Base-by-base conservation (phyloP, 306 rosid genomes). In the Mimosa bimucronata region DNA sequence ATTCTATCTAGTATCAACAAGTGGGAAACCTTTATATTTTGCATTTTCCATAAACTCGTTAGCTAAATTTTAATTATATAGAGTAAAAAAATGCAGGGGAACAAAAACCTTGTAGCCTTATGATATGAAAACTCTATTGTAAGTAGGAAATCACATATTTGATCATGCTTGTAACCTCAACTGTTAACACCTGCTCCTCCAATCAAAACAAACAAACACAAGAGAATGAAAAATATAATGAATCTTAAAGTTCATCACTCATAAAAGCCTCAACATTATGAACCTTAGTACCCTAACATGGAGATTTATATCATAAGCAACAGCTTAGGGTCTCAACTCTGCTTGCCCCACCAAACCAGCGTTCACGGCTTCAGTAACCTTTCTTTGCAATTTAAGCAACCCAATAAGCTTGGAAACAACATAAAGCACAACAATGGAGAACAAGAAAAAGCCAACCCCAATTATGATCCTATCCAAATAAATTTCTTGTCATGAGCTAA, bases 321-420 rank as follows among this genome's bases (percentile, higher is more conserved):
- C 50, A 44, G 55, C 55, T 9, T 86, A 74, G 15, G 84, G 90
- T 83, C 87, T 87, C 19, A 80, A 55, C 16, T 78, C 85, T 58
- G 88, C 91, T 57, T 87, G 90, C 46, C 89, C 87, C 67, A 64
- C 83, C 87, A 88, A 48, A 72, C 97, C 97, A 15, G 95, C 97
- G 82, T 90, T 94, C 61, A 91, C 66, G 61, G 95, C 97, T 73
- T 89, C 90, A 9, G 90, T 90, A 76, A 93, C 92, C n/a, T 46
- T 46, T 46, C 53, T 15, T 18, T 46, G n/a, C 53, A 46, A 46
- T 15, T 46, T 46, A 46, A 46, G 53, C n/a, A 46, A 5, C 53
- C 53, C 71, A 37, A 94, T 77, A 38, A 95, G 93, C 90, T 90
- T 94, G 26, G 94, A 91, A 76, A 90, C 95, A 75, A 91, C 97